phyloP scores from a whole-genome alignment of 139 green algal genomes.

The Chara braunii region DNA sequence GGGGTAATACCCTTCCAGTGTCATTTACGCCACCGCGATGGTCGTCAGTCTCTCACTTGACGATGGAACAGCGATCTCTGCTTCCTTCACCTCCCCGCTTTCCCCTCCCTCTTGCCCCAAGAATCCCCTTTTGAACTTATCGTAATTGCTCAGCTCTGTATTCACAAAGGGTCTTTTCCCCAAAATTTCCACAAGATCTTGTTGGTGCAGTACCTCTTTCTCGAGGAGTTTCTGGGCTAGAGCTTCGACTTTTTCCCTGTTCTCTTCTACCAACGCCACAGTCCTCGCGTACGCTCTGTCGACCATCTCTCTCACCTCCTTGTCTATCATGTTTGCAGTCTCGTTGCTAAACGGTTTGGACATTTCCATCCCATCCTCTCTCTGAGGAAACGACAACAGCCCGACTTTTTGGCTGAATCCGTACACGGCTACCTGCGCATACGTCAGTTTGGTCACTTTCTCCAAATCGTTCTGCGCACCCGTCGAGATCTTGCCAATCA shows the following conservation, averaged over 20 bases:
- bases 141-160: constrained; percentile 89
- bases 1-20: no score
- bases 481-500: constrained; percentile 93
- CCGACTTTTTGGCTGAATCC: constrained; percentile 92
- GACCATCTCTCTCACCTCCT: constrained; percentile 81
- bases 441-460: constrained; percentile 92
- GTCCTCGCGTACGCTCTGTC: constrained; percentile 75
- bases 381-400: constrained; percentile 83
- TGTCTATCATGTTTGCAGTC: constrained; percentile 90
- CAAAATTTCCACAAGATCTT: constrained; percentile 82
- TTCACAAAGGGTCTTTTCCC: constrained; percentile 77
- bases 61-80: no score
- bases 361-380: constrained; percentile 62
- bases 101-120: background rate
- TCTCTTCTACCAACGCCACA: constrained; percentile 70
- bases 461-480: constrained; percentile 97
- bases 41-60: no score
- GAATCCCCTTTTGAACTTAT: constrained; percentile 66
- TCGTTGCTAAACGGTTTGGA: constrained; percentile 93
- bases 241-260: constrained; percentile 66
- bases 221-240: constrained; percentile 67
- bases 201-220: constrained; percentile 72
- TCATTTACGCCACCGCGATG: no score
- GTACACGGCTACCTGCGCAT: constrained; percentile 84
- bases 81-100: constrained; percentile 8